These are phyloP conservation scores for Orbilia blumenaviensis DNA, from an alignment of 2,329 filamentous ascomycete genomes.

Conservation along the genomic window DNA sequence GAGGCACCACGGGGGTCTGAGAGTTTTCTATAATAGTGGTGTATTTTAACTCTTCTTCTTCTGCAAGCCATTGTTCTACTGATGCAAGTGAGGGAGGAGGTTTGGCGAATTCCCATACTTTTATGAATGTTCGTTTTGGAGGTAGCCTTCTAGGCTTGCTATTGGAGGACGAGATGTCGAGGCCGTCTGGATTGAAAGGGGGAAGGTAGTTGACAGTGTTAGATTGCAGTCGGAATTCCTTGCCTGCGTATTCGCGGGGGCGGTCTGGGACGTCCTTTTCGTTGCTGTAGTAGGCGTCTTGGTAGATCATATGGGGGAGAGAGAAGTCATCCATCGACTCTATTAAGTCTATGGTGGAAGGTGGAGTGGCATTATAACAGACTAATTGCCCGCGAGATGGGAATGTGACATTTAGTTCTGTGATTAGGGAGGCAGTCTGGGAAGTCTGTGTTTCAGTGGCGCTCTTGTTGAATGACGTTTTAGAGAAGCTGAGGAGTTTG, in stretches of 20 bases:
- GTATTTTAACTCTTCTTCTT: conserved; percentile 59
- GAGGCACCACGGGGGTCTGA: conserved; percentile 33
- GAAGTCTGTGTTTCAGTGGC: conserved; percentile 37
- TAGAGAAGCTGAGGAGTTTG: conserved; percentile 21
- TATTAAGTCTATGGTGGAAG: conserved; percentile 63
- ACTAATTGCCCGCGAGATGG: conserved; percentile 20
- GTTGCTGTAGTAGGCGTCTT: conserved; percentile 84
- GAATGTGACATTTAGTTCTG: conserved; percentile 12
- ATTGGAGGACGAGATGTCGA: conserved; percentile 60
- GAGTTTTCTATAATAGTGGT: conserved; percentile 53
- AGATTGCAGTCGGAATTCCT: conserved; percentile 81
- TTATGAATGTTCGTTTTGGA: conserved; percentile 69
- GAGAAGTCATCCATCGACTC: conserved; percentile 69
- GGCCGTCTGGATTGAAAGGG: conserved; percentile 73
- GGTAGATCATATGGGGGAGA: conserved; percentile 77
- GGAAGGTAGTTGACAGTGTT: conserved; percentile 81
- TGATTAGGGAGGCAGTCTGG: conserved; percentile 7
- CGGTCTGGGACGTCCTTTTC: conserved; percentile 83
- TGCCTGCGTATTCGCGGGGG: conserved; percentile 83
- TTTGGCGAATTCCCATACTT: conserved; percentile 78
- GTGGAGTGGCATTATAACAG: conserved; percentile 37
- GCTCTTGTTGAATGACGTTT: conserved; percentile 34
- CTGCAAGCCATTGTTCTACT: conserved; percentile 73
- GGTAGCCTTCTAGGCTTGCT: conserved; percentile 64
- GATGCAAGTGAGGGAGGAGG: conserved; percentile 76